A percentile compares a stretch with the other conserved stretches of the same genome.
phyloP scores from a whole-genome alignment of 257 asterid genomes.

The Fraxinus anomala region DNA sequence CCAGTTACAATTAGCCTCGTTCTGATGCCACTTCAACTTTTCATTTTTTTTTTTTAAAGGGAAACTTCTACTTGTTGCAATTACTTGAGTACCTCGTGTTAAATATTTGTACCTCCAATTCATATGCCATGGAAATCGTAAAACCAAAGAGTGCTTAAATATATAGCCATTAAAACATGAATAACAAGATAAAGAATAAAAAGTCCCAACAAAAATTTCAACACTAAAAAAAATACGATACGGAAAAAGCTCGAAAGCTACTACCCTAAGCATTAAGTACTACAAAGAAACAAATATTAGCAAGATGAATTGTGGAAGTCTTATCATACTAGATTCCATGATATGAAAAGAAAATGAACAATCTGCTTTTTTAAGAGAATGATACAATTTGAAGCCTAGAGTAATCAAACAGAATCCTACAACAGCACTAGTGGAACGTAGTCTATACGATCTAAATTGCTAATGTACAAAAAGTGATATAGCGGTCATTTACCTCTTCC shows the following conservation, averaged over 20 bases:
- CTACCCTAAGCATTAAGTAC: background rate
- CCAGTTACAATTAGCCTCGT: too few relatives aligned
- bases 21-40: too few relatives aligned
- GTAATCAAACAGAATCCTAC: constrained; percentile 26
- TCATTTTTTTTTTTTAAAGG: too few relatives aligned
- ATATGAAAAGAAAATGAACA: background rate
- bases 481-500: constrained; percentile 46
- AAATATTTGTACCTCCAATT: too few relatives aligned
- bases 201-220: background rate
- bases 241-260: background rate
- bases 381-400: constrained; percentile 8
- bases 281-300: constrained; percentile 2
- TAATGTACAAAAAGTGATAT: constrained; percentile 11
- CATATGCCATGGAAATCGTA: too few relatives aligned
- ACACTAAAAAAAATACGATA: too few relatives aligned
- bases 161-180: too few relatives aligned
- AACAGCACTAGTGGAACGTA: constrained; percentile 25
- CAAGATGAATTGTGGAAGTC: background rate
- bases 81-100: too few relatives aligned
- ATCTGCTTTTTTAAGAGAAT: background rate
- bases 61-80: too few relatives aligned
- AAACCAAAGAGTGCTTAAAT: too few relatives aligned
- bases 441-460: constrained; percentile 31
- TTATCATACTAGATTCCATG: background rate
- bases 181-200: too few relatives aligned